Evolutionary conservation across 1,284 basidiomycete species (phyloP).

Genomic region (Athelia sp.): DNA sequence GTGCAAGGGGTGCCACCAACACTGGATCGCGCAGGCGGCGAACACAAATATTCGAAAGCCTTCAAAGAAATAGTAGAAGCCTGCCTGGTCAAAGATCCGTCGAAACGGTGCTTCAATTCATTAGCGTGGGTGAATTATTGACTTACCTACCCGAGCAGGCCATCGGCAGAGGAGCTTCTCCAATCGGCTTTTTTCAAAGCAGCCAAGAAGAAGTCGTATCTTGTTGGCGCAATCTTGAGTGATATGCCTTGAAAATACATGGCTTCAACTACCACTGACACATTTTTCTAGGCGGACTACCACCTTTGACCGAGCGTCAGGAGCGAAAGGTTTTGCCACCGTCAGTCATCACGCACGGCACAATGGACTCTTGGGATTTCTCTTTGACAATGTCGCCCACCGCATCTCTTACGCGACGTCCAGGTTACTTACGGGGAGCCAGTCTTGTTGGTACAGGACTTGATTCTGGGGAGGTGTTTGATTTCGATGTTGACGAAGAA

Average conservation of each 20-base stretch:
- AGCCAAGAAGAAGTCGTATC: conserved; percentile 70
- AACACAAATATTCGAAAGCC: conserved; percentile 74
- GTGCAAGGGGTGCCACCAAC: conserved; percentile 71
- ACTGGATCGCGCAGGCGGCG: conserved; percentile 66
- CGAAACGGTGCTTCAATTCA: conserved; percentile 44
- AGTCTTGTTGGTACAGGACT: background rate
- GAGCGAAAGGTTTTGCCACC: conserved; percentile 38
- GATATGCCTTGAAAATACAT: conserved; percentile 4
- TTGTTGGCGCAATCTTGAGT: conserved; percentile 74
- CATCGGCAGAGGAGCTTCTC: conserved; percentile 74
- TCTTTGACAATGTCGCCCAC: conserved; percentile 9
- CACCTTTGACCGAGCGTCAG: conserved; percentile 65
- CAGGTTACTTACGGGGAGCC: background rate
- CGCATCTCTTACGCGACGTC: conserved; percentile 5
- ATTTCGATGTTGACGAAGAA: background rate
- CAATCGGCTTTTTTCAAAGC: conserved; percentile 76
- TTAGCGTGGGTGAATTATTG: background rate
- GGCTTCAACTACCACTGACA: background rate
- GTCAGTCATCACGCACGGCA: conserved; percentile 14
- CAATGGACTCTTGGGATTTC: conserved; percentile 27
- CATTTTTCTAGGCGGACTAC: conserved; percentile 45
- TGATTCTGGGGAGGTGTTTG: background rate
- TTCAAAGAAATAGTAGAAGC: conserved; percentile 79
- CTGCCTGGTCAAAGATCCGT: conserved; percentile 83
- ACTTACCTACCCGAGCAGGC: conserved; percentile 37